Evolutionary conservation across 371 early-diverging fungal species (phyloP).

Genomic region (Haplosporangium sp.): DNA sequence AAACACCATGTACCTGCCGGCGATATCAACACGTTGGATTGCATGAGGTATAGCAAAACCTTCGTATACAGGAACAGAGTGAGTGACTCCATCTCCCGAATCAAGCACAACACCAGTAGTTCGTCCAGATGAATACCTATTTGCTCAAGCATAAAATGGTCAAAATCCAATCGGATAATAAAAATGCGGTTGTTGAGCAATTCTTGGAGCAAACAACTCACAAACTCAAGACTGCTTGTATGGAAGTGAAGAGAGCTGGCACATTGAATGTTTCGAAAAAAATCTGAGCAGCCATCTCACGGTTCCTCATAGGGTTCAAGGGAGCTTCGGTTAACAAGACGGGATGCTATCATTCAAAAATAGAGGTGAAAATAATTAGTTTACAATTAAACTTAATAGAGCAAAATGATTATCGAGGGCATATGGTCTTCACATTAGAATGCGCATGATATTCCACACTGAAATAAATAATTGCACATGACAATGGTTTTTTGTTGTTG

Average conservation of each 20-base stretch:
- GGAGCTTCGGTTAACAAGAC: conserved; percentile 99
- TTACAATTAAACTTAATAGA: not conserved
- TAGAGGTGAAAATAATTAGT: not conserved
- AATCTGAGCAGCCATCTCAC: conserved; percentile 99
- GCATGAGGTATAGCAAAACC: conserved; percentile 99
- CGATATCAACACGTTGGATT: conserved; percentile 97
- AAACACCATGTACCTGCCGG: conserved; percentile 58
- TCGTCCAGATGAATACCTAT: conserved; percentile 85
- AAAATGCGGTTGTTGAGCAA: conserved; percentile 91
- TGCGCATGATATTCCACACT: conserved; percentile 10
- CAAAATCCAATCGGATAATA: not conserved
- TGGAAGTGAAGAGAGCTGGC: conserved; percentile 99
- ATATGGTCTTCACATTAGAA: not conserved
- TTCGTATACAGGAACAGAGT: conserved; percentile 99
- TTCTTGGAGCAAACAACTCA: conserved; percentile 63
- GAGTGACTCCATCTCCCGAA: conserved; percentile 99
- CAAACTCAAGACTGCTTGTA: conserved; percentile 76
- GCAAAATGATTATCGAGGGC: not conserved
- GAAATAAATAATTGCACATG: conserved; percentile 33
- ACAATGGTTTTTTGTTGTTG: conserved; percentile 14
- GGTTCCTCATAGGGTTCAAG: conserved; percentile 99
- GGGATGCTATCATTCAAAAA: conserved; percentile 92
- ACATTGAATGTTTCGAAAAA: conserved; percentile 99
- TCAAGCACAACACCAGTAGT: conserved; percentile 99
- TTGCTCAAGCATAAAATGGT: not conserved